These are phyloP conservation scores for Papiliotrema flavescens DNA, from an alignment of 1,284 basidiomycete species.

Conservation along the genomic window DNA sequence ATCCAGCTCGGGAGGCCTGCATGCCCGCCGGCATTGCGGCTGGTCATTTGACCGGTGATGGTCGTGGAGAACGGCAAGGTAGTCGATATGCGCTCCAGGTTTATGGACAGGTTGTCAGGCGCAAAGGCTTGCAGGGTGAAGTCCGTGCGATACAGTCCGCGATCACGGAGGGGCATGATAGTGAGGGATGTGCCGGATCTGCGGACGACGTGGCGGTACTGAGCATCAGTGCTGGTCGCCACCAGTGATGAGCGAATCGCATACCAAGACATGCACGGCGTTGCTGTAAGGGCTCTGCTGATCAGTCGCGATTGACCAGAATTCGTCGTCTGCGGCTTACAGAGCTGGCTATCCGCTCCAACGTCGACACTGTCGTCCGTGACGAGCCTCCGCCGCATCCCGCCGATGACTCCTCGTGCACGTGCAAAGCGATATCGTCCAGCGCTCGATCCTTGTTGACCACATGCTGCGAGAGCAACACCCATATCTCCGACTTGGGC, in stretches of 20 bases:
- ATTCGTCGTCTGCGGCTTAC: not conserved
- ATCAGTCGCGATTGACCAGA: not conserved
- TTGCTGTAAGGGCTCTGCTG: conserved; percentile 61
- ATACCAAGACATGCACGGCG: conserved; percentile 68
- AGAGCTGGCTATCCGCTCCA: not conserved
- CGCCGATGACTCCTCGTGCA: conserved; percentile 39
- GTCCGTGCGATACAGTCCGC: conserved; percentile 33
- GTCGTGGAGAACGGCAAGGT: conserved; percentile 32
- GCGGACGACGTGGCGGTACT: conserved; percentile 30
- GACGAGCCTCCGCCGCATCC: not conserved
- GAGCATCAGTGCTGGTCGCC: not conserved
- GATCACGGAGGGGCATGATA: conserved; percentile 34
- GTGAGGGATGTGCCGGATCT: conserved; percentile 18
- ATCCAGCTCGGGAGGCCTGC: conserved; percentile 74
- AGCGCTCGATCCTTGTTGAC: conserved; percentile 56
- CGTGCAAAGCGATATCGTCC: conserved; percentile 70
- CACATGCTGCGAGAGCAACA: conserved; percentile 75
- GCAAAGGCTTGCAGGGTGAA: conserved; percentile 43
- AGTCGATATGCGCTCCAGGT: conserved; percentile 26
- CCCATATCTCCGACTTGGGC: conserved; percentile 59
- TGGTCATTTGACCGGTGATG: conserved; percentile 62
- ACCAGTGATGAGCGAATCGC: not conserved
- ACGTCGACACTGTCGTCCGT: not conserved
- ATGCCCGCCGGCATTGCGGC: conserved; percentile 78
- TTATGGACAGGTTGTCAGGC: conserved; percentile 13